These are phyloP conservation scores for Solanum hybrid DNA, from an alignment of 305 asterid genomes.

Conservation along the genomic window DNA sequence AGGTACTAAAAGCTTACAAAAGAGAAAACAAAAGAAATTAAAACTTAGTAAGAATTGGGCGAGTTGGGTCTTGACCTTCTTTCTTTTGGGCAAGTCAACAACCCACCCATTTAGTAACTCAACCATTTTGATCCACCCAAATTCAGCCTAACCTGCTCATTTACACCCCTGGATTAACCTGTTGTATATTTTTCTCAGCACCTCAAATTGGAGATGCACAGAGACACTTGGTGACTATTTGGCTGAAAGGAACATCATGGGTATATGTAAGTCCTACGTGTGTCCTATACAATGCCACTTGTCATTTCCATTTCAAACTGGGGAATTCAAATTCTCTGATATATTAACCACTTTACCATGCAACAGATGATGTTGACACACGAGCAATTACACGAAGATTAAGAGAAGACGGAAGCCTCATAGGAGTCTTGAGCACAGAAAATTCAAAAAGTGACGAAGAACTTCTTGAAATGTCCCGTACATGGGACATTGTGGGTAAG, in stretches of 20 bases:
- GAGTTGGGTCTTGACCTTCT: not conserved
- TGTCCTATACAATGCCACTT: not conserved
- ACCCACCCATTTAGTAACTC: not conserved
- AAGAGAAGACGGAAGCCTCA: constrained; percentile 92
- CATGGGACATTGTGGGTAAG: constrained; percentile 32
- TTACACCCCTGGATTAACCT: not conserved
- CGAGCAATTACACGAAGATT: constrained; percentile 94
- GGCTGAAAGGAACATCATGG: constrained; percentile 81
- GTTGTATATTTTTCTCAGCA: constrained; percentile 33
- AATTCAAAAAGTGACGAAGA: constrained; percentile 60
- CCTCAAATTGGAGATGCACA: constrained; percentile 83
- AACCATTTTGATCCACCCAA: not conserved
- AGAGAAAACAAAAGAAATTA: not conserved
- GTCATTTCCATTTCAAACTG: not conserved
- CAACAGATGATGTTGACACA: constrained; percentile 87
- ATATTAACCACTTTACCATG: not conserved
- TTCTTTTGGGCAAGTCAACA: not conserved
- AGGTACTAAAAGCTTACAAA: not conserved
- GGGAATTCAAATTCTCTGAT: not conserved
- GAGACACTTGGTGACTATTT: constrained; percentile 77
- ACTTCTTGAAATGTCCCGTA: constrained; percentile 11
- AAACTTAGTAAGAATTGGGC: not conserved
- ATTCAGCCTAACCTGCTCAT: not conserved
- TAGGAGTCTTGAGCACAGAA: constrained; percentile 85
- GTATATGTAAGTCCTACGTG: constrained; percentile 53